Base-by-base conservation (phyloP, 2,329 filamentous ascomycete species). In the Cladophialophora immunda region DNA sequence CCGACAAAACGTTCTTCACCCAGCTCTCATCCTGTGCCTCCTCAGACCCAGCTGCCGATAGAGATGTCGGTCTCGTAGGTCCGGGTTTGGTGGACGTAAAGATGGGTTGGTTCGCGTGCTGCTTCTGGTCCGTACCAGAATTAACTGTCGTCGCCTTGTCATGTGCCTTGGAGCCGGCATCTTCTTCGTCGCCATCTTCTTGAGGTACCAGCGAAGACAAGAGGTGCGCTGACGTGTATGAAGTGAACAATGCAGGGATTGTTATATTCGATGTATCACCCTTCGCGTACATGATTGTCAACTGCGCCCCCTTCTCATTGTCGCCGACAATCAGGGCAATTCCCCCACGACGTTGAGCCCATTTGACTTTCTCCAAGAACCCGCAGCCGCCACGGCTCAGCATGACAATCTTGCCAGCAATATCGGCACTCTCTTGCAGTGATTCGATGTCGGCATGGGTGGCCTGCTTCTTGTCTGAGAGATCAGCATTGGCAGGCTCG, bases 231-330 rank as follows among this genome's bases (percentile, higher is more conserved):
- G 94, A 98, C 0, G 93, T 98, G 73, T 95, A 89, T 0, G 94
- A 96, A 0, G 95, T 98, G 79, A 99, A 99, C 9, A 98, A 85
- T 0, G 95, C 92, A 1, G 95, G 94, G 62, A 99, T 97, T 0
- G 93, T 93, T 71, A 98, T 87, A 75, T 97, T 97, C 36, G 94
- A 96, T 3, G 94, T 97, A 76, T 98, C 94, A 41, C 94, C 95
- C 74, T 92, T 89, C n/a, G 95, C 95, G 78, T 97, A 98, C 95
- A 99, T 99, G 73, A 96, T 95, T 58, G 98, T 92, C 68, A 99
- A 82, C 38, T 91, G 91, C 3, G 93, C 94, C 53, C 94, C 94
- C 68, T 92, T 91, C 65, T 92, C 90, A 77, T 97, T 92, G 78
- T 99, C 95, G 29, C 95, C 95, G 2, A 99, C 94, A 71, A 99